A percentile compares a stretch with the other conserved stretches of the same genome.
Conservation (phyloP, 352 stramenopile species). For the Phytophthora pini region DNA sequence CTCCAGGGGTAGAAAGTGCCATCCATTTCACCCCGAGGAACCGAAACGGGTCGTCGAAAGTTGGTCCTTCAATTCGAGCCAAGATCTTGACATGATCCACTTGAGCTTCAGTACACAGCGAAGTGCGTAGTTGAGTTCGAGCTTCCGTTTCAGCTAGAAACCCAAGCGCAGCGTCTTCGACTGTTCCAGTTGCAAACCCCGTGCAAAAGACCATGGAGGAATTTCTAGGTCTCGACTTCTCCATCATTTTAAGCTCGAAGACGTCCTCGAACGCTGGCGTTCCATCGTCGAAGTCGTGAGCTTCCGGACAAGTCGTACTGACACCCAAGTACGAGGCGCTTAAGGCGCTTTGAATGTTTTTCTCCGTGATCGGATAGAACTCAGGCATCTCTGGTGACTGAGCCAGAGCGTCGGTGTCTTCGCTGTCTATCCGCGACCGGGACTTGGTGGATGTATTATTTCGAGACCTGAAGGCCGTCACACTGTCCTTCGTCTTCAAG, state of each 20-base stretch:
- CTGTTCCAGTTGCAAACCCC: not conserved
- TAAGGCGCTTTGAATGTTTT: constrained; percentile 12
- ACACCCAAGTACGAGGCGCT: constrained; percentile 18
- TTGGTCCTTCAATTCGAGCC: not conserved
- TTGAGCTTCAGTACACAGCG: not conserved
- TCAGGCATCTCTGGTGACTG: not conserved
- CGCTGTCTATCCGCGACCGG: not conserved
- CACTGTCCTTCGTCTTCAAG: not conserved
- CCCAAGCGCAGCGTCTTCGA: not conserved
- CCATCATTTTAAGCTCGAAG: not conserved
- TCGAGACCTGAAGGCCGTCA: not conserved
- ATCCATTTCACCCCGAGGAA: not conserved
- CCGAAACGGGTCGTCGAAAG: not conserved
- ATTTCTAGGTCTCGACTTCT: not conserved
- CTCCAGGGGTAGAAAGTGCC: not conserved
- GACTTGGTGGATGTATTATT: not conserved
- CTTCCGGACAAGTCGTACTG: constrained; percentile 19
- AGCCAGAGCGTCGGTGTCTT: not conserved
- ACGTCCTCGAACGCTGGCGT: not conserved
- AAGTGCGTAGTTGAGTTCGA: not conserved
- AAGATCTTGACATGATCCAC: not conserved
- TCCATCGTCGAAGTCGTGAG: constrained; percentile 12
- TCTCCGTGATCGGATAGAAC: constrained; percentile 10
- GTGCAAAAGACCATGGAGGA: not conserved
- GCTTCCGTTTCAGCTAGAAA: not conserved